Evolutionary conservation across 202 grass and related monocot genomes (phyloP).

Genomic region (Carex sylvatica): DNA sequence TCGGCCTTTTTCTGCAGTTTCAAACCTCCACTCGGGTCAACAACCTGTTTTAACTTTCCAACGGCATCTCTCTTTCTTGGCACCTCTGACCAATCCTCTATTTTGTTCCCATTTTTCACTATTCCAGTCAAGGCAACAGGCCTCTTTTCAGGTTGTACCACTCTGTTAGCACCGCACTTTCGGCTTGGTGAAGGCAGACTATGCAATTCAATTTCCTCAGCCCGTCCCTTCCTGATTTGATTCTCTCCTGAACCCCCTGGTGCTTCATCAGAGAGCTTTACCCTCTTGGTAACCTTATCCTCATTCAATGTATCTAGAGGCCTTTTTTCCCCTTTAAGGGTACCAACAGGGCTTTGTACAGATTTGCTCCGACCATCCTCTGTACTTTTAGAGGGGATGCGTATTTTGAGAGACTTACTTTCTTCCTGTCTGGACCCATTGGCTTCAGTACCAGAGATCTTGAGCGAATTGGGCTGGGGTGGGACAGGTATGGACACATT

Average conservation of each 20-base stretch:
- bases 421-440: conserved; percentile 16
- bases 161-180: conserved; percentile 12
- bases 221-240: neutral
- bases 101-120: conserved; percentile 7
- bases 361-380: neutral
- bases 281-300: conserved; percentile 23
- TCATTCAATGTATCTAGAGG: neutral
- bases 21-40: neutral
- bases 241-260: neutral
- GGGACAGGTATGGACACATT: neutral
- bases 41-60: conserved; percentile 12
- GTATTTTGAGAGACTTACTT: neutral
- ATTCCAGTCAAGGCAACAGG: neutral
- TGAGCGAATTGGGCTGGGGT: neutral
- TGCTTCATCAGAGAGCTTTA: conserved; percentile 12
- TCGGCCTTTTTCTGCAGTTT: conserved; percentile 19
- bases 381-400: neutral
- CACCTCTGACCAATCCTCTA: neutral
- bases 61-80: neutral
- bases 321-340: neutral
- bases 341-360: conserved; percentile 1
- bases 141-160: conserved; percentile 4
- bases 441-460: neutral
- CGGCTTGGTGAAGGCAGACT: neutral
- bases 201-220: neutral